Conservation (phyloP, 2,329 filamentous ascomycete species). For the Nemania bipapillata region DNA sequence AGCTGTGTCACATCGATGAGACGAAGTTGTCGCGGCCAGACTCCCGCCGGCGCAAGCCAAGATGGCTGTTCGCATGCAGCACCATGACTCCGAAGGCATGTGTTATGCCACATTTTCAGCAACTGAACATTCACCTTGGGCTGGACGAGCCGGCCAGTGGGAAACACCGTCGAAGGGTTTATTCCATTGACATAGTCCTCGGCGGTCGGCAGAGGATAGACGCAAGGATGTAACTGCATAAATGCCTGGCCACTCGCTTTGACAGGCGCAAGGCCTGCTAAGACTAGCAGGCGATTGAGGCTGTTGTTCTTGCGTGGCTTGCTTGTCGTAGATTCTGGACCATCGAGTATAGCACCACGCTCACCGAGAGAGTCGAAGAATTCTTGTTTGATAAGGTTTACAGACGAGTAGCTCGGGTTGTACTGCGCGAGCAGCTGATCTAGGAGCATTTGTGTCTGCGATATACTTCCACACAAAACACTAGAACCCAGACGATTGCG, state of each 20-base stretch:
- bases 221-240: slow-evolving; percentile 40
- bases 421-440: slow-evolving; percentile 10
- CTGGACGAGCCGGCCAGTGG: slow-evolving; percentile 30
- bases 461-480: slow-evolving; percentile 14
- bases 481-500: slow-evolving; percentile 36
- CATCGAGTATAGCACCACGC: background rate
- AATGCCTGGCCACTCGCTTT: slow-evolving; percentile 34
- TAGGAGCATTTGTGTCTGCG: slow-evolving; percentile 20
- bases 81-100: slow-evolving; percentile 27
- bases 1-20: slow-evolving; percentile 32
- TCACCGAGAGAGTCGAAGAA: slow-evolving; percentile 23
- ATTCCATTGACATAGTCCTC: slow-evolving; percentile 30
- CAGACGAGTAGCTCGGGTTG: slow-evolving; percentile 15
- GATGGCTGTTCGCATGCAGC: slow-evolving; percentile 27
- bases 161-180: slow-evolving; percentile 33
- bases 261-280: slow-evolving; percentile 31
- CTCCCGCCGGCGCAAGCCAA: slow-evolving; percentile 20
- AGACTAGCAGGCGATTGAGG: slow-evolving; percentile 30
- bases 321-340: background rate
- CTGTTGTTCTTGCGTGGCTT: slow-evolving; percentile 24
- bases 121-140: slow-evolving; percentile 30
- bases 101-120: slow-evolving; percentile 33
- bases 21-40: slow-evolving; percentile 32
- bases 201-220: slow-evolving; percentile 37
- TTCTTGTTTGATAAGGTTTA: slow-evolving; percentile 8